Evolutionary conservation across 305 asterid species (phyloP).

Genomic region (Fraxinus sp.): DNA sequence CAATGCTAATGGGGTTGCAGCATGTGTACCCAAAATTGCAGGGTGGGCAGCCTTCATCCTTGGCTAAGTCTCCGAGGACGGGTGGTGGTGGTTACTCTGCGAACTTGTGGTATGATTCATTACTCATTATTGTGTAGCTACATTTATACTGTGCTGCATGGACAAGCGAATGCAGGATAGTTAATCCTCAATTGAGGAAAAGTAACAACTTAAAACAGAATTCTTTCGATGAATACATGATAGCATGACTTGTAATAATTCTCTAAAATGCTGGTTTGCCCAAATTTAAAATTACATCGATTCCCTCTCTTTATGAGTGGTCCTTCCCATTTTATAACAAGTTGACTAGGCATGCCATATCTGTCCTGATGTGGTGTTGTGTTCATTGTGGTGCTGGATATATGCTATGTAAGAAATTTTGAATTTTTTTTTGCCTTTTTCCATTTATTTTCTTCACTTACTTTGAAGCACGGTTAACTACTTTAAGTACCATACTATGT

Average conservation of each 20-base stretch:
- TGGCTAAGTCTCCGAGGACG: slow-evolving; percentile 36
- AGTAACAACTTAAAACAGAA: not conserved
- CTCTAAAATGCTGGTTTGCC: not conserved
- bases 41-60: slow-evolving; percentile 41
- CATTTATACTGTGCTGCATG: not conserved
- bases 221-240: not conserved
- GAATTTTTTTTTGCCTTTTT: not conserved
- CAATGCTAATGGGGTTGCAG: slow-evolving; percentile 47
- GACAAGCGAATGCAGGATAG: not conserved
- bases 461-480: not conserved
- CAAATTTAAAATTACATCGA: not conserved
- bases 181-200: not conserved
- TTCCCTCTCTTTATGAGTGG: not conserved
- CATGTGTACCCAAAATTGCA: slow-evolving; percentile 48
- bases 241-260: not conserved
- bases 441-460: not conserved
- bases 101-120: slow-evolving; percentile 45
- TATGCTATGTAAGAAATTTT: not conserved
- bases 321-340: not conserved
- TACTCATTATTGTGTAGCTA: not conserved
- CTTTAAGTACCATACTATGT: not conserved
- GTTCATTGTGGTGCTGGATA: not conserved
- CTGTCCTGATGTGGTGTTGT: not conserved
- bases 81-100: slow-evolving; percentile 45
- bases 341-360: not conserved